Base-by-base conservation (phyloP, 2,329 filamentous ascomycete species). In the Domatiomyces globalis region DNA sequence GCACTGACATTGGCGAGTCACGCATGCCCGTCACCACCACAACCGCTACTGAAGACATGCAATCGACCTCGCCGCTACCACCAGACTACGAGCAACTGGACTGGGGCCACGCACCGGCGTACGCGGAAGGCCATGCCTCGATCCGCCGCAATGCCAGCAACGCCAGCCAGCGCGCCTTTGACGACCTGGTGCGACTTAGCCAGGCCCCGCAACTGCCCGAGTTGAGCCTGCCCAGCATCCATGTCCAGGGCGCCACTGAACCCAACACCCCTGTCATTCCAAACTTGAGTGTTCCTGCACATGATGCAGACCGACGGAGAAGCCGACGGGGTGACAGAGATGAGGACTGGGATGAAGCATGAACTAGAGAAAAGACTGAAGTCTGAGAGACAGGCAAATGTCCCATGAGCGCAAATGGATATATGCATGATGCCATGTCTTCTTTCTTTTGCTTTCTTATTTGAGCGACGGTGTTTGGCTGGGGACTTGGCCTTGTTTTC, bases 61-160 rank as follows among this genome's bases (percentile, higher is more conserved):
- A 18, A 15, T 4, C 36, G 27, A 49, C 8, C 7, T 15, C 49
- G 15, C 51, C 51, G 15, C 54, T 45, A 5, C 69, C 69, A 42
- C 69, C 69, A 3, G 65, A 69, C 1, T 72, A 71, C 48, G 69
- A 71, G 2, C 57, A 66, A 22, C 54, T 69, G 22, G 55, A 59
- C 15, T 70, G 68, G 68, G 69, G 69, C 29, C 68, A 71, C 19
- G 69, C 67, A 8, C 69, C 69, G 9, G 63, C 67, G 0, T 72
- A 72, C 51, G 52, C 56, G 49, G 56, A 56, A 42, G 51, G 53
- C 17, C 46, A 58, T 5, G 55, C 57, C n/a, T 36, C 45, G 9
- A 25, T 47, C 17, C 53, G 55, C 15, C 55, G 55, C n/a, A 51
- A 55, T 22, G 57, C 57, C 17, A 56, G 54, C 20, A 55, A 50